Base-by-base conservation (phyloP, 1,284 basidiomycete genomes). In the Austropuccinia psidii region DNA sequence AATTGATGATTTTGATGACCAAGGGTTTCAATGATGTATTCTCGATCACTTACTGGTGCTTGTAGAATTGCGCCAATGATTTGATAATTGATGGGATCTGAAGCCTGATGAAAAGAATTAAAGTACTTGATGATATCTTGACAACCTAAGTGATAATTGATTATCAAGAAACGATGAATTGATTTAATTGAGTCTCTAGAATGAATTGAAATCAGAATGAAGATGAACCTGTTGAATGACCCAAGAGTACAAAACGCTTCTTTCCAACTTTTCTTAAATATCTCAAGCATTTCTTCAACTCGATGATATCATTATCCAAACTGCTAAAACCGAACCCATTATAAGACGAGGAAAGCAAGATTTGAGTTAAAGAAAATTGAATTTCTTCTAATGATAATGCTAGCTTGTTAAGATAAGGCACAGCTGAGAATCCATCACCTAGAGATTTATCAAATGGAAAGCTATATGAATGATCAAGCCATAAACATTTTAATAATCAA, bases 31-130 rank as follows among this genome's bases (percentile, higher is more conserved):
- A 70, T 17, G 19, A 70, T 70, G 57, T 70, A 70, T 61, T 70
- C 68, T 21, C 68, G 68, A 61, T 70, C 68, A 41, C 68, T 70
- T 17, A 70, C 68, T 11, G 68, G 68, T n/a, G 68, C 68, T 52
- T 70, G 68, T 37, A 70, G 57, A 47, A 70, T 70, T 29, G 49
- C 52, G 8, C 39, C 68, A 37, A 61, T 1, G 27, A 61, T 47
- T 24, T 49, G 41, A 2, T 60, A 27, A 15, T 29, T 19, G 39
- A 45, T 55, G 17, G 66, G 41, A 29, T 61, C 24, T 8, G 58
- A 43, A 13, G 62, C 19, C 24, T 39, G 13, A n/a, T 31, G 17
- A 19, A 29, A 27, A 55, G 35, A 13, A 47, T 60, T 60, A 19
- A 70, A 57, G 19, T 60, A 39, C 21, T 60, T 60, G 19, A 70